These are phyloP conservation scores for Melampsora medusae DNA, from an alignment of 1,284 basidiomycete genomes.

Conservation along the genomic window DNA sequence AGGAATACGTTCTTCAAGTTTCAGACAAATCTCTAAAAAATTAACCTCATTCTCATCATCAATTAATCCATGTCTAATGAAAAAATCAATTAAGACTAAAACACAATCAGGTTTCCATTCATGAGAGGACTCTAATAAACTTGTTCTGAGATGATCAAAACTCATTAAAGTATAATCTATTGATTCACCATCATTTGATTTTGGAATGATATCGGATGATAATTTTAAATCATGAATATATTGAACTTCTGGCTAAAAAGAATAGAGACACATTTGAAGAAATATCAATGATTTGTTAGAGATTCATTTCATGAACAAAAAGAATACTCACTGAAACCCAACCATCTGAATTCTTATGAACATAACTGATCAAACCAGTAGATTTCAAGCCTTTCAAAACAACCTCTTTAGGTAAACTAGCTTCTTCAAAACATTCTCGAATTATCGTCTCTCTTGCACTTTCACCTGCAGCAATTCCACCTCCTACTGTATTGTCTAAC, in stretches of 20 bases:
- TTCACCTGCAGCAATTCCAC: conserved; percentile 68
- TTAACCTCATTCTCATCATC: background rate
- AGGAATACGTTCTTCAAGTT: background rate
- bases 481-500: conserved; percentile 56
- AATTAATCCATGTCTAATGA: conserved; percentile 58
- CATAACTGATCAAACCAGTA: conserved; percentile 61
- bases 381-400: conserved; percentile 63
- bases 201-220: conserved; percentile 64
- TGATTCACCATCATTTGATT: conserved; percentile 85
- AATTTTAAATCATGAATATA: conserved; percentile 77
- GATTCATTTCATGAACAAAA: background rate
- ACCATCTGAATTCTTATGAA: conserved; percentile 53
- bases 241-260: conserved; percentile 68
- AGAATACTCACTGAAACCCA: conserved; percentile 20
- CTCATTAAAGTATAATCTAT: conserved; percentile 69
- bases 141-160: conserved; percentile 5
- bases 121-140: conserved; percentile 56
- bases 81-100: conserved; percentile 73
- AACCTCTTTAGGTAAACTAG: conserved; percentile 68
- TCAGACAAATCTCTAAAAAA: background rate
- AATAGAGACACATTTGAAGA: too few relatives aligned
- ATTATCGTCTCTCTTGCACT: conserved; percentile 71
- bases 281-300: too few relatives aligned
- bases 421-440: conserved; percentile 91
- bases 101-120: conserved; percentile 85